phyloP scores from a whole-genome alignment of 441 rosid genomes.

The Brassica hybrid region DNA sequence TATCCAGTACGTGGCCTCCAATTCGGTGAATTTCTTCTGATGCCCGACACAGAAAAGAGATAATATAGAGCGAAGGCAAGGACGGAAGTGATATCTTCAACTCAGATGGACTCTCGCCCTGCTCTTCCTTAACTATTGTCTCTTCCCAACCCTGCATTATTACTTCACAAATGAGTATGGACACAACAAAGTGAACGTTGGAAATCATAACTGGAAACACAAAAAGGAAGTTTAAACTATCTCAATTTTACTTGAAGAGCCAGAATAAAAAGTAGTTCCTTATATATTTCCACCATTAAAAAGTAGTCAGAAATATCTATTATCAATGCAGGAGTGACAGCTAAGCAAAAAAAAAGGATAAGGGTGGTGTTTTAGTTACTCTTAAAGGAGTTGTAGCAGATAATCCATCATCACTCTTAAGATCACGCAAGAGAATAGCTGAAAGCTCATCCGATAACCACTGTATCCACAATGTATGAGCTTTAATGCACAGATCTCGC shows the following conservation, averaged over 20 bases:
- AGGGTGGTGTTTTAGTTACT: conserved; percentile 51
- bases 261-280: not conserved
- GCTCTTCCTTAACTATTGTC: conserved; percentile 88
- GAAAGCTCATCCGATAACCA: conserved; percentile 92
- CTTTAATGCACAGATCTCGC: conserved; percentile 81
- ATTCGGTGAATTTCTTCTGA: conserved; percentile 97
- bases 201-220: conserved; percentile 2
- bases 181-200: conserved; percentile 19
- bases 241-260: not conserved
- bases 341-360: conserved; percentile 22
- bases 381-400: conserved; percentile 75
- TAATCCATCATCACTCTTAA: conserved; percentile 84
- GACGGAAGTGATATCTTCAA: conserved; percentile 94
- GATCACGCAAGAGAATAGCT: conserved; percentile 68
- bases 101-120: conserved; percentile 74
- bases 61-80: conserved; percentile 89
- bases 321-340: too few relatives aligned
- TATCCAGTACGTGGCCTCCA: conserved; percentile 98
- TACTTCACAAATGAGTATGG: conserved; percentile 41
- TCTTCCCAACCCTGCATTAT: conserved; percentile 96
- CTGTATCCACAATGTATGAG: conserved; percentile 89
- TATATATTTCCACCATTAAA: not conserved
- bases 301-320: too few relatives aligned
- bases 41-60: conserved; percentile 87
- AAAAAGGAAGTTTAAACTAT: conserved; percentile 18